Conservation (phyloP, 2,329 filamentous ascomycete genomes). For the Colletotrichum melonis region DNA sequence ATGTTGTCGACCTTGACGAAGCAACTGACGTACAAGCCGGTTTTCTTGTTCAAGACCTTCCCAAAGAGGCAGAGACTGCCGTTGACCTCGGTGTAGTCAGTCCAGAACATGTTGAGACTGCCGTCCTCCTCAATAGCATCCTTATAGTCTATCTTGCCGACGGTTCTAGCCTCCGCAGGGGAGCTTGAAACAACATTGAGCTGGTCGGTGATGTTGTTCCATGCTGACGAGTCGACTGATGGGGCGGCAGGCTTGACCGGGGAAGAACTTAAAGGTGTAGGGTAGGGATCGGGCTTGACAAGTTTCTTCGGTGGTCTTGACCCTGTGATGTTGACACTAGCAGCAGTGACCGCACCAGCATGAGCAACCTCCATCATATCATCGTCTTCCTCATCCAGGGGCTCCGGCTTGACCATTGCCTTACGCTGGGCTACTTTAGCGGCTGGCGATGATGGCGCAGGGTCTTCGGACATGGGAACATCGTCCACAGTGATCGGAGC, state of each 20-base stretch:
- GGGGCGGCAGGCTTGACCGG: slow-evolving; percentile 71
- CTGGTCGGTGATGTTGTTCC: slow-evolving; percentile 88
- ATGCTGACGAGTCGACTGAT: slow-evolving; percentile 81
- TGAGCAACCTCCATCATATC: slow-evolving; percentile 90
- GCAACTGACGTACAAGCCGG: slow-evolving; percentile 83
- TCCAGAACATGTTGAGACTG: slow-evolving; percentile 95
- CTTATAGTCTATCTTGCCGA: slow-evolving; percentile 85
- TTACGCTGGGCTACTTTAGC: slow-evolving; percentile 82
- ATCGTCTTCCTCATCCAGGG: slow-evolving; percentile 76
- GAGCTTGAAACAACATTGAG: slow-evolving; percentile 87
- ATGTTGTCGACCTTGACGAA: slow-evolving; percentile 98
- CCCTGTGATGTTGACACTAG: slow-evolving; percentile 87
- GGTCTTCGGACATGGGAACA: slow-evolving; percentile 82
- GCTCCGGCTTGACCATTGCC: slow-evolving; percentile 60
- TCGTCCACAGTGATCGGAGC: slow-evolving; percentile 48
- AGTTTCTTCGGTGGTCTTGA: slow-evolving; percentile 82
- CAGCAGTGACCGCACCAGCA: slow-evolving; percentile 73
- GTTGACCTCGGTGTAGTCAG: slow-evolving; percentile 93
- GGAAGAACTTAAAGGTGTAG: slow-evolving; percentile 81
- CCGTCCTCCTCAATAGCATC: slow-evolving; percentile 96
- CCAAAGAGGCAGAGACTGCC: slow-evolving; percentile 94
- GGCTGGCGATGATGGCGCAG: slow-evolving; percentile 87
- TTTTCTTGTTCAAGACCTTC: slow-evolving; percentile 92
- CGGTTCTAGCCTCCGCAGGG: slow-evolving; percentile 67
- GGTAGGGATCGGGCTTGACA: slow-evolving; percentile 73